Percentiles rank a stretch among this genome's conserved stretches.
Conservation (phyloP, 176 grass and related monocot species). For the Stipa capillata region DNA sequence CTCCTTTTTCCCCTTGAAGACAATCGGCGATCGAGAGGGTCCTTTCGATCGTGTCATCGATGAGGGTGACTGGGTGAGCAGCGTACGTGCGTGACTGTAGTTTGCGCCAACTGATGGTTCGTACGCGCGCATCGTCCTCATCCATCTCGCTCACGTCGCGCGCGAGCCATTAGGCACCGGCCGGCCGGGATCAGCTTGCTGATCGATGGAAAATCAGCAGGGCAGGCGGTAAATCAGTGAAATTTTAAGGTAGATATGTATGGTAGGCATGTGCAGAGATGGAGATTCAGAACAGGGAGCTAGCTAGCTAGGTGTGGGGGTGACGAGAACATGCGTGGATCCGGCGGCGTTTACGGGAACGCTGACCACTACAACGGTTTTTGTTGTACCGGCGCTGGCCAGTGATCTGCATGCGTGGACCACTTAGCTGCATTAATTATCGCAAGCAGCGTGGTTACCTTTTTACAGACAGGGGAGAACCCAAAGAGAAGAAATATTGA, state of each 20-base stretch:
- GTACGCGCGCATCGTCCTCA: not conserved
- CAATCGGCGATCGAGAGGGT: not conserved
- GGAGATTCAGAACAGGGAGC: not conserved
- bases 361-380: slow-evolving; percentile 24
- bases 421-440: not conserved
- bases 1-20: not conserved
- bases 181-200: not conserved
- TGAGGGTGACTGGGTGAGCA: not conserved
- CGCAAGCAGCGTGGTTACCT: not conserved
- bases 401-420: not conserved
- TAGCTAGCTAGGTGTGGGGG: not conserved
- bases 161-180: not conserved
- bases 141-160: not conserved
- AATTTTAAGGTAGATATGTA: not conserved
- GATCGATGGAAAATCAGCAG: not conserved
- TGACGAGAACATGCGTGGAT: not conserved
- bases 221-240: not conserved
- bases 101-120: slow-evolving; percentile 3
- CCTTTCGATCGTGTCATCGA: slow-evolving; percentile 5
- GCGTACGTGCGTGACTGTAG: slow-evolving; percentile 23
- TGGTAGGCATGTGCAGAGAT: not conserved
- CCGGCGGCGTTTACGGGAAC: slow-evolving; percentile 10
- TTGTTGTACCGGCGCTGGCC: not conserved
- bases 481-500: not conserved
- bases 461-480: not conserved